Evolutionary conservation across 345 rosid genomes (phyloP), one percentile per base, ranked within the genome.

Genomic region (Sisymbrium irio): DNA sequence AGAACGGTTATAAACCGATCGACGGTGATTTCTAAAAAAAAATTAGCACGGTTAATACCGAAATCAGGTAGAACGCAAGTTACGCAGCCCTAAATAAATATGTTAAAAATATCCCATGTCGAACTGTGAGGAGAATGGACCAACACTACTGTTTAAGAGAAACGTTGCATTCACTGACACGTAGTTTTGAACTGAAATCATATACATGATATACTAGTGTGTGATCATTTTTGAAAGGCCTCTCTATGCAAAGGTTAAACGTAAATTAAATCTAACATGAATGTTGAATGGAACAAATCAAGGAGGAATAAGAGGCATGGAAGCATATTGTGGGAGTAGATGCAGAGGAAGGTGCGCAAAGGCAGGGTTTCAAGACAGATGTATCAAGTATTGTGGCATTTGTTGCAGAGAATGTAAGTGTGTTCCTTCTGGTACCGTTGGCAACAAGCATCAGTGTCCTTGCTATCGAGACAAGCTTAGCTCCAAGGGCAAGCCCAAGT

Each of bases 351-450:
- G 96, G 81, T 87, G 96, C 67, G 50, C 77, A 14, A 80, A 62
- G n/a, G 90, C 96, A 20, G 80, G 85, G 27, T 25, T 74, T 68
- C 42, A 61, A 66, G 86, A 81, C 41, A 62, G 84, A 62, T 89
- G 96, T 79, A 47, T 87, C 13, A 89, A 81, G 87, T 87, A 87
- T 69, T 89, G 96, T 54, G 85, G 85, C 33, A 65, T 89, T 33
- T 89, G 96, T 78, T 89, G 96, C 73, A 49, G 20, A 44, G 42
- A 79, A 60, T 89, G 96, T 81, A 75, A 80, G 53, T 88, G 96
- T 57, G 96, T 89, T 54, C 96, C 93, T 19, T 86, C 91, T 17
- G 93, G 96, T 63, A 84, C 93, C 60, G 82, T 80, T 44, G 90
- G 80, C 4, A 83, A 86, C 87, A 88, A 84, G 69, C 73, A 74